Conservation (phyloP, 768 basidiomycete species). For the Coprinellus aureogranulatus region DNA sequence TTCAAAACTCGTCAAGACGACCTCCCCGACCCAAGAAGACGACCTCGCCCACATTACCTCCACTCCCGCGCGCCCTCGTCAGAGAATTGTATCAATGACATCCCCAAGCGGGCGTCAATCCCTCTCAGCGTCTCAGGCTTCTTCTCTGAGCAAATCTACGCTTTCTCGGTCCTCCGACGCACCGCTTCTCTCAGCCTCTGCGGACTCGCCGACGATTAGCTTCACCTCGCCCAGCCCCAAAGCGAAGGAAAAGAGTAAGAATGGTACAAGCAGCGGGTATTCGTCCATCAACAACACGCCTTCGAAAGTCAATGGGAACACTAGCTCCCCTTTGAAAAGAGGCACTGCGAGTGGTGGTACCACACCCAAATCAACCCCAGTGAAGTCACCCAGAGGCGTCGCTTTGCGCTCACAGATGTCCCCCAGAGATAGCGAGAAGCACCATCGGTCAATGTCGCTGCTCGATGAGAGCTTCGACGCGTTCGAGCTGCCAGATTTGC, state of each 20-base stretch:
- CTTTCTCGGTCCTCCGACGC: conserved; percentile 25
- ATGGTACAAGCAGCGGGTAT: conserved; percentile 16
- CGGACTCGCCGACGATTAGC: conserved; percentile 34
- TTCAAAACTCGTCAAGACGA: conserved; percentile 6
- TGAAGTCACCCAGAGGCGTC: conserved; percentile 6
- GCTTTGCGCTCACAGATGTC: conserved; percentile 12
- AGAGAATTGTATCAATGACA: conserved; percentile 47
- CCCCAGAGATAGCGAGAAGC: conserved; percentile 4
- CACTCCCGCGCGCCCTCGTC: conserved; percentile 29
- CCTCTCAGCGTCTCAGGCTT: conserved; percentile 7
- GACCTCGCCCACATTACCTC: conserved; percentile 17
- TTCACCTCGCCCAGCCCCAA: conserved; percentile 42
- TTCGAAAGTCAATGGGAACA: conserved; percentile 15
- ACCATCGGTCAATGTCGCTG: conserved; percentile 9
- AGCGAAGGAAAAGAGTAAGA: conserved; percentile 19
- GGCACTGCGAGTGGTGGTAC: not conserved
- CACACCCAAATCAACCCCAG: conserved; percentile 21
- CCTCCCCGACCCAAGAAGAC: not conserved
- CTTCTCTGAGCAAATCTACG: conserved; percentile 19
- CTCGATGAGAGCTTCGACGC: conserved; percentile 11
- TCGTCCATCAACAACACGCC: conserved; percentile 29
- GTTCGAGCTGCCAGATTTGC: not conserved
- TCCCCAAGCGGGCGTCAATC: conserved; percentile 24
- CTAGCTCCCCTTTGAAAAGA: conserved; percentile 15
- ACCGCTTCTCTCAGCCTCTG: conserved; percentile 18